Percentiles rank a stretch among this genome's conserved stretches.
These are phyloP conservation scores for Kalmusia sp. DNA, from an alignment of 2,329 filamentous ascomycete species.

Conservation along the genomic window DNA sequence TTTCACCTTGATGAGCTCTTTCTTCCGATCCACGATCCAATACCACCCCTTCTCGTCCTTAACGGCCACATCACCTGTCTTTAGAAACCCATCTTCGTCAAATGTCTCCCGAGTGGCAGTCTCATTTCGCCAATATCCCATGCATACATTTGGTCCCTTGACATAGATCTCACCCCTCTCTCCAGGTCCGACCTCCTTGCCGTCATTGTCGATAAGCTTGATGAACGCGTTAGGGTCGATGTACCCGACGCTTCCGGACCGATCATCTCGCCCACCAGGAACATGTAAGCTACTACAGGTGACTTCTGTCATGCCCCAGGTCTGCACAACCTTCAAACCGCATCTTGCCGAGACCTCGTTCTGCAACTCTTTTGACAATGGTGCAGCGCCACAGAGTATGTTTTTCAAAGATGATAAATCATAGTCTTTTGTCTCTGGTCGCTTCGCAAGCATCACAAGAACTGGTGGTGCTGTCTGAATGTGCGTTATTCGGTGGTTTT, in stretches of 20 bases:
- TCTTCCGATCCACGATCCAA: constrained; percentile 44
- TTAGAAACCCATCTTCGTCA: constrained; percentile 45
- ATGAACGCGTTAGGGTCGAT: constrained; percentile 47
- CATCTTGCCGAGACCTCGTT: constrained; percentile 46
- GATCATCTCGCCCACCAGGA: constrained; percentile 41
- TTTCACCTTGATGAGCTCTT: constrained; percentile 66
- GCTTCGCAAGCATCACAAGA: constrained; percentile 48
- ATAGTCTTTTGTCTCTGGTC: constrained; percentile 40
- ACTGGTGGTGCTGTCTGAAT: constrained; percentile 50
- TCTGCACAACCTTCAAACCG: constrained; percentile 48
- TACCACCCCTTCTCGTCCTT: constrained; percentile 39
- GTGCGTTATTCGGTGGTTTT: constrained; percentile 46
- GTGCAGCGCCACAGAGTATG: constrained; percentile 49
- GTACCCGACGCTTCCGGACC: constrained; percentile 44
- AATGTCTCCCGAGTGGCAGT: constrained; percentile 44
- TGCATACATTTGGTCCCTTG: constrained; percentile 48
- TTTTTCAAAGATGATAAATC: constrained; percentile 43
- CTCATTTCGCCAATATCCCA: constrained; percentile 50
- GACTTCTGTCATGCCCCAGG: constrained; percentile 50
- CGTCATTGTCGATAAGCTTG: constrained; percentile 50
- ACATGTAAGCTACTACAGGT: constrained; percentile 47
- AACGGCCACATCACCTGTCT: constrained; percentile 40
- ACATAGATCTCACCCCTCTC: constrained; percentile 47
- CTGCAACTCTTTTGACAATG: constrained; percentile 47
- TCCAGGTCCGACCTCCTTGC: constrained; percentile 44